These are phyloP conservation scores for Sporothrix schenckii DNA, from an alignment of 2,329 filamentous ascomycete species.

Conservation along the genomic window DNA sequence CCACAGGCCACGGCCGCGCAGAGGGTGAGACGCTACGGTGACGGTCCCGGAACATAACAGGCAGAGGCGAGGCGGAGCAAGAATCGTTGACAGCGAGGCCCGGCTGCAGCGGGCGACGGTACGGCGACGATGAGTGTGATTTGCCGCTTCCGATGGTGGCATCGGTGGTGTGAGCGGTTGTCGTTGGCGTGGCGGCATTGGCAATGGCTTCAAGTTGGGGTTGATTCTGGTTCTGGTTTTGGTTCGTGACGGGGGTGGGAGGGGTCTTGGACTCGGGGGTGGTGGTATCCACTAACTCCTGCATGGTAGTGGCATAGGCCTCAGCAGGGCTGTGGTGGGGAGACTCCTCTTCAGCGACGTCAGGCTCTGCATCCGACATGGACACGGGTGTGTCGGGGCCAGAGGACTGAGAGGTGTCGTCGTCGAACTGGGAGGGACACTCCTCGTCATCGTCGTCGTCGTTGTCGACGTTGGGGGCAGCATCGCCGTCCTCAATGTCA, in stretches of 20 bases:
- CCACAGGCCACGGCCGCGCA: constrained; percentile 41
- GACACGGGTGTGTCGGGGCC: constrained; percentile 51
- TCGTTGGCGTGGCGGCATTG: not conserved
- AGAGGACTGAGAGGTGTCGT: constrained; percentile 52
- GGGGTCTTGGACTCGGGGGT: constrained; percentile 15
- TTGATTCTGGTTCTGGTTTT: not conserved
- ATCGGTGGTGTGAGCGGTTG: not conserved
- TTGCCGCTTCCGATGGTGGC: not conserved
- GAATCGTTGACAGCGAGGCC: constrained; percentile 22
- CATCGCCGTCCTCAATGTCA: not conserved
- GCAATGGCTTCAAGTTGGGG: not conserved
- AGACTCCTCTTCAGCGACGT: constrained; percentile 12
- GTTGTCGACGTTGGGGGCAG: constrained; percentile 30
- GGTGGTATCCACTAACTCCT: not conserved
- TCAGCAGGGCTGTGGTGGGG: not conserved
- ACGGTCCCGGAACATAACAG: constrained; percentile 36
- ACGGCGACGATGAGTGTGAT: not conserved
- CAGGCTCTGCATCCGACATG: constrained; percentile 46
- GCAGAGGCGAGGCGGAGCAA: constrained; percentile 19
- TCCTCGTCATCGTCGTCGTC: constrained; percentile 38
- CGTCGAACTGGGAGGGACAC: constrained; percentile 40
- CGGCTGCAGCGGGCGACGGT: constrained; percentile 30
- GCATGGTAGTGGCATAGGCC: not conserved
- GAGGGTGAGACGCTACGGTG: constrained; percentile 41
- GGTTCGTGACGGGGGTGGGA: not conserved